Conservation (phyloP, 768 basidiomycete species). For the Podaxis carcinomalis region DNA sequence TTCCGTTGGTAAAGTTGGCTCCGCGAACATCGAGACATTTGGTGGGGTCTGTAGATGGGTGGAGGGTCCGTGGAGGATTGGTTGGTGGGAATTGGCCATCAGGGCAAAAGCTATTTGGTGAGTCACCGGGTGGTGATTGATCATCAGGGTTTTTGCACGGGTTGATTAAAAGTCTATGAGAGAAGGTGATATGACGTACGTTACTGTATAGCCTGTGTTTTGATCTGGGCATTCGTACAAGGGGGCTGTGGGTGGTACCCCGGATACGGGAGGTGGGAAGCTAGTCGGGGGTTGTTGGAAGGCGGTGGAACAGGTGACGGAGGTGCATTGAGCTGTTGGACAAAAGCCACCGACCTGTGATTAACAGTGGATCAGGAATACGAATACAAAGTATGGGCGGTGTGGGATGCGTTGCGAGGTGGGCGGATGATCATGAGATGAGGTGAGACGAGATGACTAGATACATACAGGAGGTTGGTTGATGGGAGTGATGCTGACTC, state of each 20-base stretch:
- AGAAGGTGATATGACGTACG: constrained; percentile 16
- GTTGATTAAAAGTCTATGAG: neutral
- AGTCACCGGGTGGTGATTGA: no score
- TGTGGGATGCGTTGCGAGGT: no score
- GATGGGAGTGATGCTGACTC: constrained; percentile 20
- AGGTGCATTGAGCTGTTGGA: constrained; percentile 16
- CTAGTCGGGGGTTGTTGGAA: constrained; percentile 20
- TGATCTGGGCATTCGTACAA: constrained; percentile 19
- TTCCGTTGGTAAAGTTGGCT: constrained; percentile 25
- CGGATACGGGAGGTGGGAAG: constrained; percentile 17
- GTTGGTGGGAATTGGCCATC: constrained; percentile 18
- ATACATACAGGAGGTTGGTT: neutral
- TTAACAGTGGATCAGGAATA: no score
- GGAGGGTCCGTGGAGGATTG: constrained; percentile 13
- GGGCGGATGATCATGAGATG: no score
- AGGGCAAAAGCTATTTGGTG: constrained; percentile 22
- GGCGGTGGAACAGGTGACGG: constrained; percentile 18
- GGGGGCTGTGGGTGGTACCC: constrained; percentile 16
- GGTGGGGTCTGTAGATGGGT: constrained; percentile 9
- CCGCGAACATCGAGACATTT: constrained; percentile 33
- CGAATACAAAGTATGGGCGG: no score
- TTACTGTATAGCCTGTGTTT: constrained; percentile 21
- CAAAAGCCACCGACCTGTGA: constrained; percentile 21
- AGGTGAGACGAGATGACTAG: neutral
- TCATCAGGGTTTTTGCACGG: neutral